These are phyloP conservation scores for Fusarium drepaniforme DNA, from an alignment of 2,329 filamentous ascomycete species.

Conservation along the genomic window DNA sequence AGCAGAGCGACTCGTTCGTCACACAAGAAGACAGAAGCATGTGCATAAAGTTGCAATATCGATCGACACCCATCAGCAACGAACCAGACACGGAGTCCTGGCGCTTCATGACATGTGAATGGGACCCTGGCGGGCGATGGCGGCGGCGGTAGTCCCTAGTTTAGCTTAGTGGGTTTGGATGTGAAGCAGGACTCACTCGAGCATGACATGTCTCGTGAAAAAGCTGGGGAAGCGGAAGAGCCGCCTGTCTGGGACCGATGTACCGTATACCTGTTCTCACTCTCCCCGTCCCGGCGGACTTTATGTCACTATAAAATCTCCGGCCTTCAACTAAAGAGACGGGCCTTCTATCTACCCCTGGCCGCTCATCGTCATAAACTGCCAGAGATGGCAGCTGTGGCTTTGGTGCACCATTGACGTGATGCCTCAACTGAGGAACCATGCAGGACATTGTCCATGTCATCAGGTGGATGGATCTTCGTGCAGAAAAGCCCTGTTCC, in stretches of 20 bases:
- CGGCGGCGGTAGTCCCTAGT: constrained; percentile 36
- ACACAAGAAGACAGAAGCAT: constrained; percentile 8
- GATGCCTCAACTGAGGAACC: background rate
- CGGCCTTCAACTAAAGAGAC: constrained; percentile 2
- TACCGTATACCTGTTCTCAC: background rate
- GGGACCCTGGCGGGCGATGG: constrained; percentile 16
- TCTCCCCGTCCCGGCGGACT: constrained; percentile 7
- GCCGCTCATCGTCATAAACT: constrained; percentile 6
- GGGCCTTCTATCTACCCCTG: constrained; percentile 3
- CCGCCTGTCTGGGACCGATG: constrained; percentile 6
- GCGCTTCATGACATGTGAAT: constrained; percentile 36
- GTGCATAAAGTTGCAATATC: constrained; percentile 23
- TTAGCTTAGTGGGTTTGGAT: constrained; percentile 27
- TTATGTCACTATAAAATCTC: constrained; percentile 6
- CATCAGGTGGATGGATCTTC: background rate
- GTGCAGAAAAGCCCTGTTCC: background rate
- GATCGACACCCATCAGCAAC: constrained; percentile 22
- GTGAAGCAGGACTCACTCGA: constrained; percentile 18
- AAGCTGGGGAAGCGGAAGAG: constrained; percentile 35
- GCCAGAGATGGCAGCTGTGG: background rate
- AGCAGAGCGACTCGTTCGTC: constrained; percentile 1
- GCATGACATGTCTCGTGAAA: constrained; percentile 20
- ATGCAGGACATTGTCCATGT: background rate
- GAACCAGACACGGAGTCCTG: constrained; percentile 3
- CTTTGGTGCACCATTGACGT: background rate